Conservation (phyloP, 345 rosid genomes). For the Atalantia buxifolia region DNA sequence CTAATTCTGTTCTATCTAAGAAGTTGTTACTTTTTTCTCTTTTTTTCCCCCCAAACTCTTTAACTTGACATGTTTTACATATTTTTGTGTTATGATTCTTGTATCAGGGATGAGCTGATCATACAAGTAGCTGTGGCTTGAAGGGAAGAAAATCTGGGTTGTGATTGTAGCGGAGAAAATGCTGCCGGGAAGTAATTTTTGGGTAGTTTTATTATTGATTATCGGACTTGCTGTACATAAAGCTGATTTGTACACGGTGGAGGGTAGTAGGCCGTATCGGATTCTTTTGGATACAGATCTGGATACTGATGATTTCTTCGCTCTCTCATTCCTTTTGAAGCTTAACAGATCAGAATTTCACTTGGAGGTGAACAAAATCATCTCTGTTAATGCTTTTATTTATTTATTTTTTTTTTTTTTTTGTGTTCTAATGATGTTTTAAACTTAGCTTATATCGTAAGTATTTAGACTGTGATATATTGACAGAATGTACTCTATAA, state of each 20-base stretch:
- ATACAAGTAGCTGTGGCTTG: constrained; percentile 9
- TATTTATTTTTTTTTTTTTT: neutral
- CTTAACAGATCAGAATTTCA: constrained; percentile 75
- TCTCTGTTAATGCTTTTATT: neutral
- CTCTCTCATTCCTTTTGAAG: constrained; percentile 77
- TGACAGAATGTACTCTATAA: neutral
- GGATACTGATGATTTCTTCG: constrained; percentile 86
- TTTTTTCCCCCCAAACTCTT: neutral
- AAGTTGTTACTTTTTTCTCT: neutral
- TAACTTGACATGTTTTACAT: neutral
- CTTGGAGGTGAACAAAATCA: constrained; percentile 48
- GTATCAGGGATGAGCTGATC: neutral
- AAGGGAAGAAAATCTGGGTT: constrained; percentile 4
- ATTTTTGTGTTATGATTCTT: neutral
- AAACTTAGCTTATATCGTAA: no score
- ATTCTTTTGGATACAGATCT: constrained; percentile 84
- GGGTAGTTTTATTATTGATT: constrained; percentile 19
- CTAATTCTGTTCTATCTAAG: neutral
- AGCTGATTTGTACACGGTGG: constrained; percentile 15
- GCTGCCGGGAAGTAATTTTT: constrained; percentile 22
- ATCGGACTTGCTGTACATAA: constrained; percentile 18
- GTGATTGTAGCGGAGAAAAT: constrained; percentile 23
- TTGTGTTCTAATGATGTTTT: neutral
- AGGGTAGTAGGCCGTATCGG: constrained; percentile 41
- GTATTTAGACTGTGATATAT: neutral